Base-by-base conservation (phyloP, 768 basidiomycete species). In the Crassisporium funariophilum region DNA sequence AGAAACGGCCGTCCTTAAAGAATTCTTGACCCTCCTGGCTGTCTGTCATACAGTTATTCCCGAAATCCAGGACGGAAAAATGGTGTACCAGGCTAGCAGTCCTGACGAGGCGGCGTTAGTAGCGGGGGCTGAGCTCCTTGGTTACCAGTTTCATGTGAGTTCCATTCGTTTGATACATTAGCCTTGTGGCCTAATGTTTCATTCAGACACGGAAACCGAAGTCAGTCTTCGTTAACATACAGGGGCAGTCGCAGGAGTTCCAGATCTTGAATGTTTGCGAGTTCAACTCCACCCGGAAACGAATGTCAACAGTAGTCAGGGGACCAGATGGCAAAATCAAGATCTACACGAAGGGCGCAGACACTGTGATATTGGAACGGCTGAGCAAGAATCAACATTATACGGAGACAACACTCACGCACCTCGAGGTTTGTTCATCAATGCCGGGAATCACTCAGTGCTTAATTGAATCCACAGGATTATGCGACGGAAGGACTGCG, bases 21-120 rank as follows among this genome's bases (percentile, higher is more conserved):
- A 92, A 58, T 87, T 93, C 49, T 64, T 98, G 59, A 82, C 86
- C 0, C 74, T 98, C 16, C 75, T 98, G 40, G 88, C 95, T 2
- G 94, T 98, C 24, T 99, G 97, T 55, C 97, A 99, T 62, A 98
- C 97, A 0, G 97, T 99, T 56, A 98, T 98, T 58, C 97, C 97
- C 2, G 97, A 98, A 69, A 68, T 85, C 44, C 83, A 79, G 56
- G 83, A 91, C 49, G 94, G 81, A n/a, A 95, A 94, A 75, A 88
- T 90, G 52, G 74, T 86, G 8, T 99, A 86, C 60, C 97, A 99
- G 65, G 97, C 97, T 2, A 95, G 91, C 52, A 95, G 93, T 72
- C 97, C 97, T 0, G 97, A 98, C 60, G 95, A 99, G 66, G 97
- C 94, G 0, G 97, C 97, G 2, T 71, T 99, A 33, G 97, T 99